Base-by-base conservation (phyloP, 106 monocot genomes). In the Dioscorea zingiberensis region DNA sequence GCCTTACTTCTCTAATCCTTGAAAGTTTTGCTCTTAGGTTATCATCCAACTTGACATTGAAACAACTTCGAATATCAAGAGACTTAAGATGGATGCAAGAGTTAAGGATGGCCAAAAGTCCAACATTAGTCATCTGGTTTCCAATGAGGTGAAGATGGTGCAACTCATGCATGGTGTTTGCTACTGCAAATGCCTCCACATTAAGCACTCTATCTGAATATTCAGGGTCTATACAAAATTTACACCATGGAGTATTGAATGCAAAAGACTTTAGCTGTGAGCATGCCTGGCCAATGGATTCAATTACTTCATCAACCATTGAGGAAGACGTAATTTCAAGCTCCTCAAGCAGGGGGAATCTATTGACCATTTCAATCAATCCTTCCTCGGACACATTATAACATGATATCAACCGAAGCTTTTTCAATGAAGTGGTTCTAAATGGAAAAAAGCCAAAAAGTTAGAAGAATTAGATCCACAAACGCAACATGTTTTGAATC, bases 51-150 rank as follows among this genome's bases (percentile, higher is more conserved):
- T 22, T 66, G 2, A 80, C 23, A 62, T 75, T 80, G 65, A 51
- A 59, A 48, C 73, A 73, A 15, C 47, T 27, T 18, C 75, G 51
- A 1, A 29, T 62, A 22, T 87, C 87, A 15, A 83, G 79, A 25
- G 63, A 68, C 58, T 87, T 76, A 8, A 87, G 79, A 26, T 71
- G 28, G 12, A 48, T 69, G 44, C 87, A n/a, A n/a, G n/a, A 87
- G 16, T 51, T 69, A 54, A 87, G 69, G 48, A 87, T 73, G 49
- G 79, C 70, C 25, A 21, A 11, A 4, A 87, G 47, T 13, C 76
- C 87, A 44, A 27, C 27, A 62, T 80, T 68, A n/a, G 65, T 70
- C 7, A 87, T 54, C 38, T 7, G 55, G 66, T 71, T 74, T 47
- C 64, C 78, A 21, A 73, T 28, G 16, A 83, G 66, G 58, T 81